Percentiles rank a stretch among this genome's conserved stretches.
Evolutionary conservation across 116 monocot species (phyloP).

Genomic region (Papilionanthe hybrid): DNA sequence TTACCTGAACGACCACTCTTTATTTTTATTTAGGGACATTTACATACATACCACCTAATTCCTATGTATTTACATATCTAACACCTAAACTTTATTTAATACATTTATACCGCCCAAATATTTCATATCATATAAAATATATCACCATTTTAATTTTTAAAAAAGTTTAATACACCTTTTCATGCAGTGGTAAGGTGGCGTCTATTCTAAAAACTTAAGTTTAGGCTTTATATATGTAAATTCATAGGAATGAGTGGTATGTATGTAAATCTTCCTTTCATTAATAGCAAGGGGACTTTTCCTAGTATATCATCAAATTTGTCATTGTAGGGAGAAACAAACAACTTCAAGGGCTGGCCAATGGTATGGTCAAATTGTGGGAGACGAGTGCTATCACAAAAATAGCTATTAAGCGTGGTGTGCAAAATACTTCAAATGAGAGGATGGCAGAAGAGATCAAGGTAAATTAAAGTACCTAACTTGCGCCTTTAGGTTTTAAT

Average conservation of each 20-base stretch:
- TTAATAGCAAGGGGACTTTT: not conserved
- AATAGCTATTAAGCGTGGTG: constrained; percentile 93
- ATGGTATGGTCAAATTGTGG: constrained; percentile 93
- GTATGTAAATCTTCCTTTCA: not conserved
- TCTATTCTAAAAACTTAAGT: no score
- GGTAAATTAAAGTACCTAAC: constrained; percentile 26
- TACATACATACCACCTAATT: no score
- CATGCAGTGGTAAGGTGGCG: no score
- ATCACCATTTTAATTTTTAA: no score
- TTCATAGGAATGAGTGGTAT: no score
- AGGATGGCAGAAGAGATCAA: constrained; percentile 96
- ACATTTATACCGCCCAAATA: no score
- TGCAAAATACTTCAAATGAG: constrained; percentile 80
- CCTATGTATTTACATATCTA: no score
- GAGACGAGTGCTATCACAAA: constrained; percentile 89
- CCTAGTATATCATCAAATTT: constrained; percentile 7
- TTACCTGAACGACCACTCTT: not conserved
- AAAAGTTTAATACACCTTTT: no score
- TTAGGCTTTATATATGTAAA: no score
- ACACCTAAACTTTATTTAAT: no score
- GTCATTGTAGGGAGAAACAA: constrained; percentile 72
- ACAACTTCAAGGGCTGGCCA: constrained; percentile 81
- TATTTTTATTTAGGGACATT: not conserved
- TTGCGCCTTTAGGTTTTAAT: not conserved
- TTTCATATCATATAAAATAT: no score